phyloP scores from a whole-genome alignment of 805 yeast species.

The Kazachstania kunashirensis region DNA sequence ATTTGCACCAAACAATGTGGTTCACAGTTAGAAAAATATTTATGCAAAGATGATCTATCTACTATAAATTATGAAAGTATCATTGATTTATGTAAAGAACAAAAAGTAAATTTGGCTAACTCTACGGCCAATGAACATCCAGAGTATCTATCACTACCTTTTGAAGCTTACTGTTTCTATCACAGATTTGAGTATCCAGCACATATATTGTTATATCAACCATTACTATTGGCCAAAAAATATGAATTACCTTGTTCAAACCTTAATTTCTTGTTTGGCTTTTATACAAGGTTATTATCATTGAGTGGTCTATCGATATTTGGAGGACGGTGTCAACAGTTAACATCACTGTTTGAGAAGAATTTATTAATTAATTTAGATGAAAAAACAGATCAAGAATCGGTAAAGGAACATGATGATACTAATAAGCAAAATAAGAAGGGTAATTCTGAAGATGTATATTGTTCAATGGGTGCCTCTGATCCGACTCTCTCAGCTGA shows the following conservation, averaged over 20 bases:
- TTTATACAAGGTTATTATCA: conserved; percentile 23
- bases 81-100: conserved; percentile 15
- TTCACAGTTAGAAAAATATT: conserved; percentile 9
- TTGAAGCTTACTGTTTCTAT: conserved; percentile 30
- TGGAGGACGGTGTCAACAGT: conserved; percentile 18
- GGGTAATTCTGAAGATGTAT: background rate
- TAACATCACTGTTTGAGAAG: conserved; percentile 2
- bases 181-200: conserved; percentile 29
- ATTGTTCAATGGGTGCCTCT: background rate
- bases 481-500: conserved; percentile 4
- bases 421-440: conserved; percentile 1
- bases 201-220: conserved; percentile 23
- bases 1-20: conserved; percentile 22
- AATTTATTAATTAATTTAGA: conserved; percentile 4
- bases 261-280: conserved; percentile 24
- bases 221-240: conserved; percentile 18
- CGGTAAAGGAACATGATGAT: conserved; percentile 2
- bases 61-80: conserved; percentile 15
- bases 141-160: conserved; percentile 26
- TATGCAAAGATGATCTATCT: background rate
- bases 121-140: conserved; percentile 26
- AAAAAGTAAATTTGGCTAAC: conserved; percentile 16
- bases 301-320: conserved; percentile 24
- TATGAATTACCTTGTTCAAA: conserved; percentile 17
- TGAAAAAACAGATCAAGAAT: background rate